These are phyloP conservation scores for Rhododendron molle DNA, from an alignment of 148 eudicot species.

Conservation along the genomic window DNA sequence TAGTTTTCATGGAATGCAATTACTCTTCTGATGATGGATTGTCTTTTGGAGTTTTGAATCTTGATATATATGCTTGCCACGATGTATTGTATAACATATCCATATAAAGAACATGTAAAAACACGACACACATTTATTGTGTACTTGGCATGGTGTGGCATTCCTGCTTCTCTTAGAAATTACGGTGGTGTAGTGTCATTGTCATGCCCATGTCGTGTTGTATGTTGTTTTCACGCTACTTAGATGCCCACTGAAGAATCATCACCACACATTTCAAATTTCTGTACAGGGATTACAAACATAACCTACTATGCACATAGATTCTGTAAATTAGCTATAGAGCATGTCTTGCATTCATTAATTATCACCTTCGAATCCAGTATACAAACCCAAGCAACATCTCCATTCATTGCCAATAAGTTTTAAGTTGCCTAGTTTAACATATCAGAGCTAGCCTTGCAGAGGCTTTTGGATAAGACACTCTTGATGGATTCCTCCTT, in stretches of 20 bases:
- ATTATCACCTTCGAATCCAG: not conserved
- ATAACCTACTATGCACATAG: not conserved
- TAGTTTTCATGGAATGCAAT: not conserved
- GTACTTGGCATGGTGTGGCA: not conserved
- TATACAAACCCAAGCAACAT: not conserved
- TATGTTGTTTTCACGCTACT: not conserved
- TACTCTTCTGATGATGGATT: not conserved
- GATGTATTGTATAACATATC: not conserved
- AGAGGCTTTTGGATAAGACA: not conserved
- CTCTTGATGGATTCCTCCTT: not conserved
- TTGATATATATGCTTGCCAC: not conserved
- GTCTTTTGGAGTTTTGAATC: not conserved
- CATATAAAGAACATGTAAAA: not conserved
- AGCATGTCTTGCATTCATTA: not conserved
- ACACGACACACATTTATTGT: not conserved
- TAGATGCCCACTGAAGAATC: not conserved
- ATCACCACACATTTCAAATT: not conserved
- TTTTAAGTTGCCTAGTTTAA: not conserved
- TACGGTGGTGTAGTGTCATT: not conserved
- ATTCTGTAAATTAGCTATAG: not conserved
- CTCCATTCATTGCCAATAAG: not conserved
- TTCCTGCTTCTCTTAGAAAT: not conserved
- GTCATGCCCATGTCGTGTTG: not conserved
- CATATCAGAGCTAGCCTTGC: not conserved
- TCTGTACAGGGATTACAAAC: not conserved